phyloP scores from a whole-genome alignment of 1,284 basidiomycete genomes.

The Trichosporon inkin region DNA sequence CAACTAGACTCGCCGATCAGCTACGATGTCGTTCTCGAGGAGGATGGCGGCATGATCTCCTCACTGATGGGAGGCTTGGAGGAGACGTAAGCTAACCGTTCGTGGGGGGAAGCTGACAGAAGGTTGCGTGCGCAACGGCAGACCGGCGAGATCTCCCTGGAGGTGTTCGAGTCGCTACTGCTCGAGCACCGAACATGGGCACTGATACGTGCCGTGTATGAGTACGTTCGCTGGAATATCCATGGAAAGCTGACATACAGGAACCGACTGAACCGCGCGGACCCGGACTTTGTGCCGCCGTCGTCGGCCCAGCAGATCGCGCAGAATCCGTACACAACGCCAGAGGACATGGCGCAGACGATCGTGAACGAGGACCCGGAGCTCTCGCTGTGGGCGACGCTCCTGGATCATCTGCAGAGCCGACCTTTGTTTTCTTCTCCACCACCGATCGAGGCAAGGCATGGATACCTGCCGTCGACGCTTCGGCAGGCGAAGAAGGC shows the following conservation, averaged over 20 bases:
- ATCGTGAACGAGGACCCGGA: slow-evolving; percentile 44
- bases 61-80: slow-evolving; percentile 36
- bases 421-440: slow-evolving; percentile 36
- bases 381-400: slow-evolving; percentile 38
- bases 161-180: slow-evolving; percentile 36
- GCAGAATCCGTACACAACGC: slow-evolving; percentile 41
- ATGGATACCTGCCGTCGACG: slow-evolving; percentile 47
- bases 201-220: slow-evolving; percentile 39
- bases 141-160: slow-evolving; percentile 14
- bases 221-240: slow-evolving; percentile 26
- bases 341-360: slow-evolving; percentile 40
- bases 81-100: slow-evolving; percentile 24
- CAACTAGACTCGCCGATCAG: slow-evolving; percentile 41
- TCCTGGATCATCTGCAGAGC: slow-evolving; percentile 45
- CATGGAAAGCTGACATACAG: slow-evolving; percentile 17
- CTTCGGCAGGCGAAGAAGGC: slow-evolving; percentile 34
- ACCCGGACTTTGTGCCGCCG: slow-evolving; percentile 30
- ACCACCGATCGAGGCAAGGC: slow-evolving; percentile 42
- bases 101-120: slow-evolving; percentile 2
- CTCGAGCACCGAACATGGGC: slow-evolving; percentile 49
- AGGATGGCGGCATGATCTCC: slow-evolving; percentile 36
- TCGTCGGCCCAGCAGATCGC: slow-evolving; percentile 30
- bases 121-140: slow-evolving; percentile 13
- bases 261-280: slow-evolving; percentile 34
- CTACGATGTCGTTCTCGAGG: slow-evolving; percentile 40